Conservation (phyloP, 495 filamentous ascomycete genomes). For the Cetradonia linearis region DNA sequence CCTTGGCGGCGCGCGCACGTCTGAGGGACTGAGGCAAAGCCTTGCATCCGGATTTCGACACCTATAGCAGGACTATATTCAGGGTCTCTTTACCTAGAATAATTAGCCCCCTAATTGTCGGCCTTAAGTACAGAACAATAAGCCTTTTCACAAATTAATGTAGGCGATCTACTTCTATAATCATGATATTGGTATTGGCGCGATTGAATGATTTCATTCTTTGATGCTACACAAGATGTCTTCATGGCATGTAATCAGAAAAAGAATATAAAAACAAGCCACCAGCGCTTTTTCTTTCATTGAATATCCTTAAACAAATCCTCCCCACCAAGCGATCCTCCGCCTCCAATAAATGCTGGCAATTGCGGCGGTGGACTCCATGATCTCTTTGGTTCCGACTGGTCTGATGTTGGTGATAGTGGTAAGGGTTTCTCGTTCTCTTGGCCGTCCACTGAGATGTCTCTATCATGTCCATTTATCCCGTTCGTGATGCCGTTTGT, state of each 20-base stretch:
- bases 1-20: no score
- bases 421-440: constrained; percentile 10
- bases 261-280: neutral
- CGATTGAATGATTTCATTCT: neutral
- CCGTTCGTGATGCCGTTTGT: neutral
- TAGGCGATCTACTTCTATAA: no score
- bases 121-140: no score
- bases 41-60: no score
- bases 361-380: constrained; percentile 21
- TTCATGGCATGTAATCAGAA: neutral
- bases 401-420: constrained; percentile 1
- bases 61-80: no score
- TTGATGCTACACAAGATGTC: neutral
- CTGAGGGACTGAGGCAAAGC: no score
- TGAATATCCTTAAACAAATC: constrained; percentile 19
- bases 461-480: constrained; percentile 3
- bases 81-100: no score
- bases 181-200: neutral
- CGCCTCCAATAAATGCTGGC: constrained; percentile 17
- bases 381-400: constrained; percentile 5
- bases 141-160: no score
- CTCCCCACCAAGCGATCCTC: constrained; percentile 13
- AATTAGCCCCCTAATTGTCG: no score
- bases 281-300: constrained; percentile 11
- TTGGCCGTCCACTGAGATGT: neutral